These are phyloP conservation scores for Penicillium canescens DNA, from an alignment of 495 filamentous ascomycete species.

Conservation along the genomic window DNA sequence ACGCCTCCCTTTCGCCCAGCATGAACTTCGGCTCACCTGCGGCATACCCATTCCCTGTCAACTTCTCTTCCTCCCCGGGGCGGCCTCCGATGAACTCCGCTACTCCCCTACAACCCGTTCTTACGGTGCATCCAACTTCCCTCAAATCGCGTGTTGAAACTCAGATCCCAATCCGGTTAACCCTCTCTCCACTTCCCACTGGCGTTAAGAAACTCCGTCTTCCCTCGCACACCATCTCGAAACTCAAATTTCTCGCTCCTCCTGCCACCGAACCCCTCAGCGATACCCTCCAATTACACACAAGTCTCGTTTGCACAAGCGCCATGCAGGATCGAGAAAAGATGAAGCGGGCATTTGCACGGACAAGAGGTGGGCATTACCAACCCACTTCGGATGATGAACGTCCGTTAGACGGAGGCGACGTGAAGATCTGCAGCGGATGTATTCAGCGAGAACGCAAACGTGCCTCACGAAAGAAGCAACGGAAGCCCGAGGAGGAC, in stretches of 20 bases:
- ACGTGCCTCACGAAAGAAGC: slow-evolving; percentile 83
- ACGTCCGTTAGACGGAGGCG: slow-evolving; percentile 76
- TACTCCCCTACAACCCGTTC: slow-evolving; percentile 33
- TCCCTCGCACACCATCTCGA: slow-evolving; percentile 85
- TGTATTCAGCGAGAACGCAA: slow-evolving; percentile 88
- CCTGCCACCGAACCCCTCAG: slow-evolving; percentile 55
- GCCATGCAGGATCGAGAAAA: slow-evolving; percentile 78
- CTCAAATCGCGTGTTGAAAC: slow-evolving; percentile 92
- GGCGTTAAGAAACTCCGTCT: slow-evolving; percentile 80
- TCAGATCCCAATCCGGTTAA: slow-evolving; percentile 81
- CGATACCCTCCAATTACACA: slow-evolving; percentile 79
- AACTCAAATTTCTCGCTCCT: slow-evolving; percentile 80
- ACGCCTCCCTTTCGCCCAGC: slow-evolving; percentile 28
- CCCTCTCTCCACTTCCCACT: slow-evolving; percentile 66
- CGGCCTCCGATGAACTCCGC: slow-evolving; percentile 26
- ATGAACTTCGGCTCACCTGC: slow-evolving; percentile 35
- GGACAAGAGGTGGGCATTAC: slow-evolving; percentile 55
- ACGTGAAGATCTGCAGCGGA: slow-evolving; percentile 79
- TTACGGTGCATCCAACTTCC: slow-evolving; percentile 64
- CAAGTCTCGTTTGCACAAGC: slow-evolving; percentile 83
- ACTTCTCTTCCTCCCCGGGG: slow-evolving; percentile 35
- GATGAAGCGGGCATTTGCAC: slow-evolving; percentile 61
- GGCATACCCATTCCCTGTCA: slow-evolving; percentile 35
- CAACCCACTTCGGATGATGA: slow-evolving; percentile 54
- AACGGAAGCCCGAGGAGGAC: slow-evolving; percentile 81